Percentiles rank a stretch among this genome's conserved stretches.
Evolutionary conservation across 805 yeast genomes (phyloP).

Genomic region (Metschnikowia kofuensis): DNA sequence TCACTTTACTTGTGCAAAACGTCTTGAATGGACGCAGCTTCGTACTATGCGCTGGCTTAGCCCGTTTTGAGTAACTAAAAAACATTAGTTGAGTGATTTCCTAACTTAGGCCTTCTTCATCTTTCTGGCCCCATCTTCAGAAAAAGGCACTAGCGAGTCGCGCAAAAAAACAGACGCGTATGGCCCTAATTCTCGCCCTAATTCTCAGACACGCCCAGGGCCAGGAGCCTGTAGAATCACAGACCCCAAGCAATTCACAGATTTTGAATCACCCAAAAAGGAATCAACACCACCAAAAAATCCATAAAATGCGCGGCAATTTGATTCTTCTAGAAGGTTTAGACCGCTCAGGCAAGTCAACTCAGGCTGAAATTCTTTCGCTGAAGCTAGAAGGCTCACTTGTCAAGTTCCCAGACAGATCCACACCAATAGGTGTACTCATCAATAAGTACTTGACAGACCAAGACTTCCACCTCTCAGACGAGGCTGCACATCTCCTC

Average conservation of each 20-base stretch:
- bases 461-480: conserved; percentile 50
- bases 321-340: conserved; percentile 87
- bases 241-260: background rate
- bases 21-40: too few relatives aligned
- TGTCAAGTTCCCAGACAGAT: conserved; percentile 83
- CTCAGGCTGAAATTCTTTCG: conserved; percentile 54
- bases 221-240: background rate
- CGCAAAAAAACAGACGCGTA: too few relatives aligned
- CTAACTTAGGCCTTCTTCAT: too few relatives aligned
- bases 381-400: conserved; percentile 31
- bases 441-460: conserved; percentile 71
- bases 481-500: conserved; percentile 79
- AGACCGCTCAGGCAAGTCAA: conserved; percentile 92
- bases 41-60: too few relatives aligned
- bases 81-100: too few relatives aligned
- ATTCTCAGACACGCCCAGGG: too few relatives aligned
- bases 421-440: conserved; percentile 75
- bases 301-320: conserved; percentile 53
- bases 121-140: too few relatives aligned
- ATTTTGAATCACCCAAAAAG: background rate
- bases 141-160: too few relatives aligned
- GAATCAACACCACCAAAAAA: background rate
- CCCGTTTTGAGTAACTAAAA: too few relatives aligned
- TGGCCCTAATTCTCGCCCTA: too few relatives aligned
- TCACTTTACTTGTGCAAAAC: too few relatives aligned